Conservation (phyloP, 257 asterid genomes). For the Fraxinus quadrangulata region DNA sequence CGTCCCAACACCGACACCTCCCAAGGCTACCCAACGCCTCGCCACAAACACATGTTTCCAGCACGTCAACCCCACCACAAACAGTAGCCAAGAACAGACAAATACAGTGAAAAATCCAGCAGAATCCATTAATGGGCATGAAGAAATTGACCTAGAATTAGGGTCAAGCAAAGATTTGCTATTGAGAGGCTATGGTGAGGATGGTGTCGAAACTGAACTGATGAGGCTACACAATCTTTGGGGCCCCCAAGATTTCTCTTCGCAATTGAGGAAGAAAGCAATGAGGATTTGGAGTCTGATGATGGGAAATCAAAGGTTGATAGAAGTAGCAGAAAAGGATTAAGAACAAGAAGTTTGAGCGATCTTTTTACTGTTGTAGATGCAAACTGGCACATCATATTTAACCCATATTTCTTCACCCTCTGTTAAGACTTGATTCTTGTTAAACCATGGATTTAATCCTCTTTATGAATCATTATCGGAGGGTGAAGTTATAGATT, state of each 20-base stretch:
- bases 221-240: constrained; percentile 82
- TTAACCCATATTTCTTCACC: constrained; percentile 72
- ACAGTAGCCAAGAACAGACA: constrained; percentile 35
- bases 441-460: constrained; percentile 66
- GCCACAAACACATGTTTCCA: too few species aligned
- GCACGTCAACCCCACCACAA: neutral
- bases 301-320: constrained; percentile 57
- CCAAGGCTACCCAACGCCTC: too few species aligned
- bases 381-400: constrained; percentile 29
- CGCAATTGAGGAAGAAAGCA: constrained; percentile 88
- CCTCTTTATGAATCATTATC: constrained; percentile 71
- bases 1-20: too few species aligned
- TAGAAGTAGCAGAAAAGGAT: constrained; percentile 60
- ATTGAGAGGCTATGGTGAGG: constrained; percentile 52
- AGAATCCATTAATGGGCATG: constrained; percentile 8
- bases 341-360: constrained; percentile 69
- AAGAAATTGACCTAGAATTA: constrained; percentile 56
- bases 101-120: constrained; percentile 33
- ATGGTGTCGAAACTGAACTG: constrained; percentile 65
- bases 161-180: constrained; percentile 39
- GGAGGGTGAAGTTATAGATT: constrained; percentile 54
- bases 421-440: constrained; percentile 44
- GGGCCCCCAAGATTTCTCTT: constrained; percentile 95
- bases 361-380: constrained; percentile 50
- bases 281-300: constrained; percentile 82